phyloP scores from a whole-genome alignment of 2,329 filamentous ascomycete species.

The Beauveria scarabaeidicola region DNA sequence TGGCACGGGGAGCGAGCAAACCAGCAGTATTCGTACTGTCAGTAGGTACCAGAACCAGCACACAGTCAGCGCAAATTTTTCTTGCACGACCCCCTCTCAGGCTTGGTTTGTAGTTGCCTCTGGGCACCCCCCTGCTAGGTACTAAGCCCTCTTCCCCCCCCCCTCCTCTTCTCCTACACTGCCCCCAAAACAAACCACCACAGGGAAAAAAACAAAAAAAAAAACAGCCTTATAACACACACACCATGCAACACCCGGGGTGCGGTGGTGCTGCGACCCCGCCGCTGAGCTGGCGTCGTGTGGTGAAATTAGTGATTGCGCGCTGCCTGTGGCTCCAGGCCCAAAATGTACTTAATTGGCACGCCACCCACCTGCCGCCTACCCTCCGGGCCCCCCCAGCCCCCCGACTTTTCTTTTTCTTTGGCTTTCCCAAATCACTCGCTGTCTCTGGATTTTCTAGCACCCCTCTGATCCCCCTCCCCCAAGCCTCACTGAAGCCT shows the following conservation, averaged over 20 bases:
- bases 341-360: slow-evolving; percentile 27
- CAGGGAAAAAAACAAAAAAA: background rate
- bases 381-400: slow-evolving; percentile 14
- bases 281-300: slow-evolving; percentile 4
- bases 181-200: background rate
- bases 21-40: too few species aligned
- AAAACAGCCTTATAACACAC: background rate
- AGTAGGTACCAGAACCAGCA: background rate
- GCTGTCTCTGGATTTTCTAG: slow-evolving; percentile 17
- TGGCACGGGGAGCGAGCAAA: too few species aligned
- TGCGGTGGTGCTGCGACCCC: background rate
- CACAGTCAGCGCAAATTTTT: background rate
- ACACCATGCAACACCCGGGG: background rate
- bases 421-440: slow-evolving; percentile 15
- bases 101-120: too few species aligned
- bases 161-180: too few species aligned
- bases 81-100: background rate
- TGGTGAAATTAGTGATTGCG: slow-evolving; percentile 21
- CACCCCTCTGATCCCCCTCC: slow-evolving; percentile 18
- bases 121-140: background rate
- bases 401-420: slow-evolving; percentile 15
- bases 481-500: slow-evolving; percentile 19
- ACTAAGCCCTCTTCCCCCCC: too few species aligned
- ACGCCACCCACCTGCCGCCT: slow-evolving; percentile 23
- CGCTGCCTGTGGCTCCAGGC: slow-evolving; percentile 10